phyloP scores from a whole-genome alignment of 768 basidiomycete genomes.

The Leccinum ochraceum region DNA sequence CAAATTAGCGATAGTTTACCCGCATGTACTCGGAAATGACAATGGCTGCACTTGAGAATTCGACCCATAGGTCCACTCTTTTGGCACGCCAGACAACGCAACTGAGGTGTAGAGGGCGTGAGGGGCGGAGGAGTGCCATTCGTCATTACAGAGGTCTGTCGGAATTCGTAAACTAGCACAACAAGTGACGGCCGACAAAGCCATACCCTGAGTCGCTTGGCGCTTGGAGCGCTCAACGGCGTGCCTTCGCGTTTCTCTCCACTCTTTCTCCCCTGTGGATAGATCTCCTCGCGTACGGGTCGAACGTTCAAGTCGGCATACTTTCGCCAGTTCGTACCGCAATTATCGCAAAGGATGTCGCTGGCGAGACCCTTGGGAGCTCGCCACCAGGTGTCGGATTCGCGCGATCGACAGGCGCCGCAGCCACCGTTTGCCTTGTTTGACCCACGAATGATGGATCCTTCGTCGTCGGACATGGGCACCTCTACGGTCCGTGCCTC shows the following conservation, averaged over 20 bases:
- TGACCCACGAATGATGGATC: slow-evolving; percentile 64
- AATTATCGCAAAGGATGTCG: slow-evolving; percentile 78
- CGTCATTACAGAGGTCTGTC: slow-evolving; percentile 41
- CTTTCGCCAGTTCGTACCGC: slow-evolving; percentile 89
- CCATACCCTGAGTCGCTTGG: slow-evolving; percentile 67
- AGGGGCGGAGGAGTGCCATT: slow-evolving; percentile 64
- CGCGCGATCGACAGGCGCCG: slow-evolving; percentile 82
- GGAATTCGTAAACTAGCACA: slow-evolving; percentile 1
- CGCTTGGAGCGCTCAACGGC: slow-evolving; percentile 46
- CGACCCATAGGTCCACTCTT: slow-evolving; percentile 74
- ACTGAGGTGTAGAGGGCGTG: slow-evolving; percentile 52
- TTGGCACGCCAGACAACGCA: slow-evolving; percentile 75
- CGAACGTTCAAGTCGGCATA: slow-evolving; percentile 87
- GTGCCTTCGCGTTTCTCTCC: slow-evolving; percentile 64
- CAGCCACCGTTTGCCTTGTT: slow-evolving; percentile 61
- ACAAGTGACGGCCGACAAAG: background rate
- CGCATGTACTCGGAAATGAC: slow-evolving; percentile 77
- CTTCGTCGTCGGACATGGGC: slow-evolving; percentile 64
- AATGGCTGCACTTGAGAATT: slow-evolving; percentile 81
- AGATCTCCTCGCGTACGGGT: slow-evolving; percentile 65
- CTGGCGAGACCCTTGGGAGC: slow-evolving; percentile 85
- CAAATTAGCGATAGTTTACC: slow-evolving; percentile 41
- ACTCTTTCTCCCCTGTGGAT: slow-evolving; percentile 43
- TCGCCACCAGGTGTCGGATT: slow-evolving; percentile 86
- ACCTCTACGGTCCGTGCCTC: slow-evolving; percentile 34